These are phyloP conservation scores for Lactifluus subvellereus DNA, from an alignment of 768 basidiomycete species.

Conservation along the genomic window DNA sequence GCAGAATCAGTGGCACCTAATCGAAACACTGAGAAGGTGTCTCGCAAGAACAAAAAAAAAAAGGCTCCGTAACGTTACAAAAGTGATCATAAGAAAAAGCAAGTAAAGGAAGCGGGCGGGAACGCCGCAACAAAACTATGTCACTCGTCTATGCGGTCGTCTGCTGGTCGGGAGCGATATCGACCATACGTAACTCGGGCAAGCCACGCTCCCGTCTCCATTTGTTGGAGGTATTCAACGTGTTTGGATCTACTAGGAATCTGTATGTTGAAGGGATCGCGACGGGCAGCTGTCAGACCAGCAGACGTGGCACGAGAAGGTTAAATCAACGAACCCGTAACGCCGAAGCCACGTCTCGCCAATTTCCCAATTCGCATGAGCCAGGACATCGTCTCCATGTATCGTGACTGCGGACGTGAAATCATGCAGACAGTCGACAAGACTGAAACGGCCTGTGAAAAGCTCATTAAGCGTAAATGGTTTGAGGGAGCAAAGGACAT, in stretches of 20 bases:
- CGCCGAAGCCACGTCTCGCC: conserved; percentile 75
- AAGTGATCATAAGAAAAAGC: background rate
- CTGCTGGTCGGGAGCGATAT: conserved; percentile 36
- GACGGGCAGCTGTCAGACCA: background rate
- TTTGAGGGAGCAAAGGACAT: background rate
- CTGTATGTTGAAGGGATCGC: conserved; percentile 35
- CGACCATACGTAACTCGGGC: conserved; percentile 53
- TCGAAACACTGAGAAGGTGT: background rate
- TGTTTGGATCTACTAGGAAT: conserved; percentile 70
- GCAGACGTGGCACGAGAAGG: background rate
- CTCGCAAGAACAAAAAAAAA: background rate
- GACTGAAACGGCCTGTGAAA: conserved; percentile 60
- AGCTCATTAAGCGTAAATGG: conserved; percentile 1
- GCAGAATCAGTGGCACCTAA: conserved; percentile 6
- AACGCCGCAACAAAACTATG: background rate
- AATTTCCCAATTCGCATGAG: conserved; percentile 87
- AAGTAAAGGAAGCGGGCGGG: background rate
- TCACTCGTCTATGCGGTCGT: conserved; percentile 3
- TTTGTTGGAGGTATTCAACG: conserved; percentile 68
- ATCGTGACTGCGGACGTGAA: conserved; percentile 63
- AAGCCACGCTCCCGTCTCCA: conserved; percentile 87
- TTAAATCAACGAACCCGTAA: conserved; percentile 55
- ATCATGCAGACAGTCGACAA: conserved; percentile 75
- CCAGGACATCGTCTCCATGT: conserved; percentile 89
- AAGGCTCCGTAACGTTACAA: background rate